Evolutionary conservation across 371 early-diverging fungal species (phyloP).

Genomic region (Dinochytrium kinnereticum): DNA sequence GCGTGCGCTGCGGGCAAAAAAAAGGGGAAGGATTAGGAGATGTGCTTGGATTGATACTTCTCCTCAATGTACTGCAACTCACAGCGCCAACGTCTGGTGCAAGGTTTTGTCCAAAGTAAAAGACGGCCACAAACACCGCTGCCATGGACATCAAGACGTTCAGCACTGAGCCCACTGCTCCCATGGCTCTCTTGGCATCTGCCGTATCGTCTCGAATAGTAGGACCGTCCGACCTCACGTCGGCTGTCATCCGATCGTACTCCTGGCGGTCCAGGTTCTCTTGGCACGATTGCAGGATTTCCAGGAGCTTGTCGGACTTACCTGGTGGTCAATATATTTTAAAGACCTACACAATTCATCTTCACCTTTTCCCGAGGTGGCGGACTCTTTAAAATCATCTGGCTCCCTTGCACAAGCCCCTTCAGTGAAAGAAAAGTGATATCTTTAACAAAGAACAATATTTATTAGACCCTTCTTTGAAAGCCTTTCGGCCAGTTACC

Average conservation of each 20-base stretch:
- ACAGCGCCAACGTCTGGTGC: slow-evolving; percentile 65
- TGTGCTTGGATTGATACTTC: not conserved
- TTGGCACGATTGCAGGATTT: slow-evolving; percentile 32
- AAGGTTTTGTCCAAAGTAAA: slow-evolving; percentile 59
- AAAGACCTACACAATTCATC: not conserved
- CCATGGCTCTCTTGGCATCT: slow-evolving; percentile 58
- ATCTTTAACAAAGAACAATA: no score
- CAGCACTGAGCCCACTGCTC: slow-evolving; percentile 61
- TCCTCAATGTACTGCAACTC: not conserved
- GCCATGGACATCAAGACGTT: slow-evolving; percentile 69
- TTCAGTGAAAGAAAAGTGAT: not conserved
- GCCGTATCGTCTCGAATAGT: slow-evolving; percentile 17
- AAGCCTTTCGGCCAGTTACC: no score
- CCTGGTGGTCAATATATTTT: not conserved
- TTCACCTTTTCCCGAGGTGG: not conserved
- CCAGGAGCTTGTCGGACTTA: slow-evolving; percentile 34
- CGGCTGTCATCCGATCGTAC: slow-evolving; percentile 40
- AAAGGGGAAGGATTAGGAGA: not conserved
- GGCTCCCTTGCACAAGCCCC: not conserved
- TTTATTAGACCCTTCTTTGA: no score
- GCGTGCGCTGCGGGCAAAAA: slow-evolving; percentile 51
- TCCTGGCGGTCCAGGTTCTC: slow-evolving; percentile 38
- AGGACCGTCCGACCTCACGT: slow-evolving; percentile 7
- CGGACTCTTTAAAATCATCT: not conserved
- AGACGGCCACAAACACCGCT: slow-evolving; percentile 67